A percentile compares a stretch with the other conserved stretches of the same genome.
Evolutionary conservation across 148 eudicot genomes (phyloP).

Genomic region (Fagopyrum esculentum): DNA sequence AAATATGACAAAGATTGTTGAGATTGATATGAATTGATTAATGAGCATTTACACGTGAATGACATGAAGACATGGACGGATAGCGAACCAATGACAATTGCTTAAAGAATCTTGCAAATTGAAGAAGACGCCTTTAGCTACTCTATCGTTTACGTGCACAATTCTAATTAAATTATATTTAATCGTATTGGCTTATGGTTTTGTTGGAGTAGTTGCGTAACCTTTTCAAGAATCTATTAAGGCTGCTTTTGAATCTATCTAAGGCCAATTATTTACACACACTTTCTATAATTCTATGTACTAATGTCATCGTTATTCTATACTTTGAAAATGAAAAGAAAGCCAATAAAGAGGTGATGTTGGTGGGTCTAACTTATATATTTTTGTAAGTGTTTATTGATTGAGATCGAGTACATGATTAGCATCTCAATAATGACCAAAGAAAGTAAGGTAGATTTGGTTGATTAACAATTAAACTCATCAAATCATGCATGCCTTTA

Average conservation of each 20-base stretch:
- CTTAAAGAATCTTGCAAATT: neutral
- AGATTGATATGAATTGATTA: neutral
- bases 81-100: constrained; percentile 1
- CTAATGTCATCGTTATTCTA: too few relatives aligned
- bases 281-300: too few relatives aligned
- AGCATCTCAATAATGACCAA: neutral
- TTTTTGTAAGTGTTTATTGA: too few relatives aligned
- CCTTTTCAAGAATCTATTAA: neutral
- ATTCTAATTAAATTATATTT: neutral
- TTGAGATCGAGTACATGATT: neutral
- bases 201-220: neutral
- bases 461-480: too few relatives aligned
- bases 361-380: neutral
- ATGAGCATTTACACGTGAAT: neutral
- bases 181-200: neutral
- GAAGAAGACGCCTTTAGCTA: neutral
- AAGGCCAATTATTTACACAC: too few relatives aligned
- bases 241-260: neutral
- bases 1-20: neutral
- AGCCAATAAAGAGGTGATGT: neutral
- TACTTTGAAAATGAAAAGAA: too few relatives aligned
- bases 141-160: neutral
- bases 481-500: too few relatives aligned
- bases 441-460: neutral
- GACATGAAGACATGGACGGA: neutral